Conservation (phyloP, 306 rosid genomes). For the Boehmeria nivea region DNA sequence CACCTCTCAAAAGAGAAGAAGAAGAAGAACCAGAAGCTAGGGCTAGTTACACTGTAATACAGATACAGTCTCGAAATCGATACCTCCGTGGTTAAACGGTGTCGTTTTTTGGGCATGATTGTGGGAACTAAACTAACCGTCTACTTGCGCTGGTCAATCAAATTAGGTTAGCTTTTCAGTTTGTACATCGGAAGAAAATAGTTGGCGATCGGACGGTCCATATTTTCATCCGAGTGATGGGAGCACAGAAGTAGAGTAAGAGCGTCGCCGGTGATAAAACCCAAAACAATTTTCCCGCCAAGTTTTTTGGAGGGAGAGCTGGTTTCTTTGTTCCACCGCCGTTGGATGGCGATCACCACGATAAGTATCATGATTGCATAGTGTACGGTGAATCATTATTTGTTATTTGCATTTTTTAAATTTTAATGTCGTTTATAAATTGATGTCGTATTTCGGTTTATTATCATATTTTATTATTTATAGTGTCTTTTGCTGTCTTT, state of each 20-base stretch:
- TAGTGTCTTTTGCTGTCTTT: no score
- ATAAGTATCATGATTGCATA: not conserved
- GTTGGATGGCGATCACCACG: not conserved
- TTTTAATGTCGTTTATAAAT: not conserved
- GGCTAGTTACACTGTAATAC: not conserved
- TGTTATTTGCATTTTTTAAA: not conserved
- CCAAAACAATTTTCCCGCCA: not conserved
- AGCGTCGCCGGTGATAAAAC: not conserved
- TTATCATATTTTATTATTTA: no score
- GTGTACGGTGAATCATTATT: no score
- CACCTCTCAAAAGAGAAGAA: not conserved
- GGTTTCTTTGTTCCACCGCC: not conserved
- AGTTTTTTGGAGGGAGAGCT: not conserved
- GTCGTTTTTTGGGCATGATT: no score
- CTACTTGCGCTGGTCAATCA: no score
- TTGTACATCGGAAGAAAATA: no score
- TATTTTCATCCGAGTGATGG: no score
- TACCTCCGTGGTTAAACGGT: not conserved
- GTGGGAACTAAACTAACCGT: no score
- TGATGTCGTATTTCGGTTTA: not conserved
- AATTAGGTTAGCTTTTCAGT: no score
- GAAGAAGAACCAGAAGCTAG: constrained; percentile 3
- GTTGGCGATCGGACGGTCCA: not conserved
- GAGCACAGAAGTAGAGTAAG: not conserved
- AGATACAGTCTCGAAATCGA: not conserved